These are phyloP conservation scores for Ceratocystis albifundus DNA, from an alignment of 2,329 filamentous ascomycete genomes.

Conservation along the genomic window DNA sequence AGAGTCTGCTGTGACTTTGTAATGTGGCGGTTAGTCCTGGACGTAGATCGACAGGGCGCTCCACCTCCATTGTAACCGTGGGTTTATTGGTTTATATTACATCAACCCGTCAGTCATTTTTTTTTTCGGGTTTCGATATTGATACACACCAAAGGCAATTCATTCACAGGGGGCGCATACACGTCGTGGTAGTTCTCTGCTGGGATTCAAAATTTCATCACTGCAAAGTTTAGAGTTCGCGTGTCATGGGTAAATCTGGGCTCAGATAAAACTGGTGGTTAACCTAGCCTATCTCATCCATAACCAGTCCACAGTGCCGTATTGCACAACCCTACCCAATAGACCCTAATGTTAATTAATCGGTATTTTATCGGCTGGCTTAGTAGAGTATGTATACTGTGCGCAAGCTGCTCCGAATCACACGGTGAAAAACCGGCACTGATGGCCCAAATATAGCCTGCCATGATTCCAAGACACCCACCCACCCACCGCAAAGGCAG, in stretches of 20 bases:
- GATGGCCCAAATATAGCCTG: constrained; percentile 8
- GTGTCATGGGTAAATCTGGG: too few relatives aligned
- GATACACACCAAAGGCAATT: too few relatives aligned
- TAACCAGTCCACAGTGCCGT: neutral
- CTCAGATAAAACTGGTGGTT: too few relatives aligned
- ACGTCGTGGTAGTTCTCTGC: too few relatives aligned
- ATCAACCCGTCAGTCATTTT: too few relatives aligned
- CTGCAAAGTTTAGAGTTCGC: too few relatives aligned
- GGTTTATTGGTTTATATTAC: neutral
- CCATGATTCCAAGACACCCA: neutral
- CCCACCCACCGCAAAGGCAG: neutral
- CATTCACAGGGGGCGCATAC: too few relatives aligned
- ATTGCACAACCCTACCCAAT: neutral
- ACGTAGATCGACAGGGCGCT: neutral
- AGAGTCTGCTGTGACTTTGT: neutral
- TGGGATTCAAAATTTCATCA: too few relatives aligned
- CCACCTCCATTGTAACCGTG: neutral
- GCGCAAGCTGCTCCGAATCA: neutral
- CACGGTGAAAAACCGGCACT: neutral
- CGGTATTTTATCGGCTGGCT: neutral
- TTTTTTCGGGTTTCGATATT: too few relatives aligned
- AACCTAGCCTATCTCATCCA: too few relatives aligned
- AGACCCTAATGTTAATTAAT: neutral
- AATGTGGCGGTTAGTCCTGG: neutral
- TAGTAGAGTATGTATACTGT: neutral